These are phyloP conservation scores for Phytophthora sojae DNA, from an alignment of 352 stramenopile species.

Conservation along the genomic window DNA sequence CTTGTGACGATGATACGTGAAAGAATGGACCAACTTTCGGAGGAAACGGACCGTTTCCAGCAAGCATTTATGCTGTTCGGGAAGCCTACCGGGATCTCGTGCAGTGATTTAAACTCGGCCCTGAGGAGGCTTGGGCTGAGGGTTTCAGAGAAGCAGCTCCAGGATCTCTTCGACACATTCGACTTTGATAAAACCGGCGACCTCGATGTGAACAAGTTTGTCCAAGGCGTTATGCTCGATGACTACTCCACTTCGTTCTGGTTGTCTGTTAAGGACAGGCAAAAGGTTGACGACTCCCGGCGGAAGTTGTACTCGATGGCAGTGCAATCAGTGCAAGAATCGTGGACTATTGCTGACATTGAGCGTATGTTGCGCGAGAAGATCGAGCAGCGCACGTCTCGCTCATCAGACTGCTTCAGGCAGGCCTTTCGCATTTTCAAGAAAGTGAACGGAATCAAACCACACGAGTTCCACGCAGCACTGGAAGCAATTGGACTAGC, in stretches of 20 bases:
- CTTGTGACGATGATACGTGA: constrained; percentile 64
- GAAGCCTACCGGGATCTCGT: constrained; percentile 69
- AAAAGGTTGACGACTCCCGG: constrained; percentile 59
- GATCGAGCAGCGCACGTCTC: constrained; percentile 83
- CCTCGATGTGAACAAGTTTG: constrained; percentile 83
- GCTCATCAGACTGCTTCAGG: constrained; percentile 81
- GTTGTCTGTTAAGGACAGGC: constrained; percentile 60
- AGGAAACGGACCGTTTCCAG: constrained; percentile 77
- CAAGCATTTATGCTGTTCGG: constrained; percentile 79
- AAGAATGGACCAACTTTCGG: constrained; percentile 71
- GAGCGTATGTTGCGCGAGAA: constrained; percentile 85
- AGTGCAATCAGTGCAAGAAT: constrained; percentile 70
- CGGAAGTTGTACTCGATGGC: constrained; percentile 67
- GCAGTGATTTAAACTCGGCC: constrained; percentile 57
- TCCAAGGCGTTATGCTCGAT: constrained; percentile 80
- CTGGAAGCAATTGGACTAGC: constrained; percentile 67
- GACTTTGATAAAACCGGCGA: constrained; percentile 84
- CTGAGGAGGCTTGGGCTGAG: constrained; percentile 67
- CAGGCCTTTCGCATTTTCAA: constrained; percentile 87
- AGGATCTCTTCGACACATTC: constrained; percentile 72
- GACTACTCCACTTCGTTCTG: constrained; percentile 68
- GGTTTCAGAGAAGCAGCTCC: constrained; percentile 57
- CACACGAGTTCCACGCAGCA: constrained; percentile 72
- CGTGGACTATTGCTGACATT: constrained; percentile 81
- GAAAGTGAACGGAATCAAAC: constrained; percentile 83